Percentiles rank a stretch among this genome's conserved stretches.
Evolutionary conservation across 179 eudicot species (phyloP).

Genomic region (Spergularia azorica): DNA sequence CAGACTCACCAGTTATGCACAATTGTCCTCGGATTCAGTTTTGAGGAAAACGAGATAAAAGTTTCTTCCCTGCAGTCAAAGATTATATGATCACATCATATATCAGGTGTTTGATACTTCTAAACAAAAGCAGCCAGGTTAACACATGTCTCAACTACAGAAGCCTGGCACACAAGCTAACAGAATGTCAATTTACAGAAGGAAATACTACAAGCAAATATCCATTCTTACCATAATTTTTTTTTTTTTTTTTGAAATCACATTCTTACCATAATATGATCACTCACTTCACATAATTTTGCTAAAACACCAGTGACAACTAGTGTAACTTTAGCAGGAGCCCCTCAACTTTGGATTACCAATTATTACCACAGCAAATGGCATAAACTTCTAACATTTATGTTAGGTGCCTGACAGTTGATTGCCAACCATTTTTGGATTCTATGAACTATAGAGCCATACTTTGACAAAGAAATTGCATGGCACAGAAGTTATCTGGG

Average conservation of each 20-base stretch:
- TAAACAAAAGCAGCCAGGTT: conserved; percentile 1
- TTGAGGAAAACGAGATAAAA: conserved; percentile 62
- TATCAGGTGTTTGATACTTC: conserved; percentile 1
- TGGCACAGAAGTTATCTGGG: too few relatives aligned
- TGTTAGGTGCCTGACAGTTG: background rate
- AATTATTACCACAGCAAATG: background rate
- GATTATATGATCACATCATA: background rate
- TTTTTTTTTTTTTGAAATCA: too few relatives aligned
- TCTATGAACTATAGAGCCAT: background rate
- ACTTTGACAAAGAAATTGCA: background rate
- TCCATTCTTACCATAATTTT: background rate
- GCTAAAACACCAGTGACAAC: background rate
- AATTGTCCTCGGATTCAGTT: conserved; percentile 73
- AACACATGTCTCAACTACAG: background rate
- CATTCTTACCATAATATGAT: background rate
- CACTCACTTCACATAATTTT: background rate
- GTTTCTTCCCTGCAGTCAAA: conserved; percentile 87
- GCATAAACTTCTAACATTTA: background rate
- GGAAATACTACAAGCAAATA: background rate
- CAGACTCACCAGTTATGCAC: conserved; percentile 89
- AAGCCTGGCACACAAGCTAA: conserved; percentile 1
- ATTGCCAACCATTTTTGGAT: background rate
- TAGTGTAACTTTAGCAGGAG: background rate
- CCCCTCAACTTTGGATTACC: conserved; percentile 5
- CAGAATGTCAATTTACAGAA: background rate